A percentile compares a stretch with the other conserved stretches of the same genome.
phyloP scores from a whole-genome alignment of 1,284 basidiomycete genomes.

The Marasmius fiardii region DNA sequence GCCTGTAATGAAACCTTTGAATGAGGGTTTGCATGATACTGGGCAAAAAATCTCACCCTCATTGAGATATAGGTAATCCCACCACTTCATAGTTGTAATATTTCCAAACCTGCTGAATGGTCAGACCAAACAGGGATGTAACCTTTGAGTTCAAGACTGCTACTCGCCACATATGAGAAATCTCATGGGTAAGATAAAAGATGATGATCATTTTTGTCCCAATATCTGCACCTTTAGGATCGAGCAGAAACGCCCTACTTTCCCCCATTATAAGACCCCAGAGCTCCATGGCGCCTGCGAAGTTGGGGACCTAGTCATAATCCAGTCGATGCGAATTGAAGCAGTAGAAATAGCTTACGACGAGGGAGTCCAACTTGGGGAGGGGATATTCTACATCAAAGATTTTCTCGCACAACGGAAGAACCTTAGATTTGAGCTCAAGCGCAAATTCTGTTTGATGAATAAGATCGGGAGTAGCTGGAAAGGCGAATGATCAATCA shows the following conservation, averaged over 20 bases:
- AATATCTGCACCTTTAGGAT: slow-evolving; percentile 76
- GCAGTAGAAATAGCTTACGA: slow-evolving; percentile 65
- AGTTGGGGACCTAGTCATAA: slow-evolving; percentile 16
- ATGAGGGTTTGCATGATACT: background rate
- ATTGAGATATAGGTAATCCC: slow-evolving; percentile 88
- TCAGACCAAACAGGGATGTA: background rate
- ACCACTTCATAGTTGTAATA: slow-evolving; percentile 95
- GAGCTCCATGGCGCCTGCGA: slow-evolving; percentile 87
- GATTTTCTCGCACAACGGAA: slow-evolving; percentile 78
- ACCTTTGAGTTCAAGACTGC: too few relatives aligned
- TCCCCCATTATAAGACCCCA: slow-evolving; percentile 94
- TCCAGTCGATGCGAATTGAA: background rate
- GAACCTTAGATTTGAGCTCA: slow-evolving; percentile 81
- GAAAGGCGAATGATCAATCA: slow-evolving; percentile 6
- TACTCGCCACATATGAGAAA: slow-evolving; percentile 79
- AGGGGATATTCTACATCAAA: slow-evolving; percentile 81
- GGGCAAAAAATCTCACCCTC: slow-evolving; percentile 45
- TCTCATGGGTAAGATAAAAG: slow-evolving; percentile 79
- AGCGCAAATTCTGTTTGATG: slow-evolving; percentile 82
- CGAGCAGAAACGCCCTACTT: slow-evolving; percentile 80
- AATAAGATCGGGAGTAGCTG: slow-evolving; percentile 86
- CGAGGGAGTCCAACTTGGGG: slow-evolving; percentile 80
- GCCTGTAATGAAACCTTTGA: slow-evolving; percentile 41
- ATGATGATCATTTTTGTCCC: slow-evolving; percentile 83
- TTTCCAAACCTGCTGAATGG: slow-evolving; percentile 74